Evolutionary conservation across 1,284 basidiomycete genomes (phyloP).

Genomic region (Calocybe gambosa): DNA sequence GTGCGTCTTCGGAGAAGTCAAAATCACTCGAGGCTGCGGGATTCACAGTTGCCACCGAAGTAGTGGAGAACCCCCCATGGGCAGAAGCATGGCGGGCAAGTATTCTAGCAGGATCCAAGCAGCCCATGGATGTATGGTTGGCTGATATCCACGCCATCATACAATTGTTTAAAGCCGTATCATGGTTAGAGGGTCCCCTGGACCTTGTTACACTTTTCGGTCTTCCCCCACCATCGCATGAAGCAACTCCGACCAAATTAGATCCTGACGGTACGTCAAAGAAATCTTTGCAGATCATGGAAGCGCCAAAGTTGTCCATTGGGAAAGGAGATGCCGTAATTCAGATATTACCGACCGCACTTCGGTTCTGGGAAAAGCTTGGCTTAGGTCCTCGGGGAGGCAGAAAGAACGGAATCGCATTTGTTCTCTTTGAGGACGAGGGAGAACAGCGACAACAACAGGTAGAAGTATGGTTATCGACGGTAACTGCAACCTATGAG

Average conservation of each 20-base stretch:
- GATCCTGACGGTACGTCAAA: neutral
- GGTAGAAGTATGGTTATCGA: constrained; percentile 53
- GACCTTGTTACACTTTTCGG: constrained; percentile 32
- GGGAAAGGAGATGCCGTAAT: constrained; percentile 60
- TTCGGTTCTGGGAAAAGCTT: constrained; percentile 80
- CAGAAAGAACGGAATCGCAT: constrained; percentile 60
- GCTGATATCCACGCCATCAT: constrained; percentile 43
- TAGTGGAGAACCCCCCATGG: constrained; percentile 65
- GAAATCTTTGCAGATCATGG: constrained; percentile 25
- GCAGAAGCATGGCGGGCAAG: constrained; percentile 56
- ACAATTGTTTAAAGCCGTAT: constrained; percentile 26
- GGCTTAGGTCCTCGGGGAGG: constrained; percentile 67
- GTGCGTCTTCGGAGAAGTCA: constrained; percentile 52
- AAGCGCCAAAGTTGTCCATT: constrained; percentile 52
- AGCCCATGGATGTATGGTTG: constrained; percentile 42
- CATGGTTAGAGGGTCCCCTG: constrained; percentile 27
- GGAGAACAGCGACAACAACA: constrained; percentile 37
- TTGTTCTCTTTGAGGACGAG: constrained; percentile 62
- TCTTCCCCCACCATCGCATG: constrained; percentile 24
- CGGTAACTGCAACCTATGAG: constrained; percentile 47
- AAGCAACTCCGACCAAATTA: neutral
- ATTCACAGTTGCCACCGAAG: constrained; percentile 52
- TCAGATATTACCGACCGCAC: constrained; percentile 56
- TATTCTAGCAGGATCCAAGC: constrained; percentile 23
- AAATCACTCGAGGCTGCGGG: constrained; percentile 63